Percentiles rank a stretch among this genome's conserved stretches.
phyloP scores from a whole-genome alignment of 163 green algal genomes.

The Scenedesmus sp. region DNA sequence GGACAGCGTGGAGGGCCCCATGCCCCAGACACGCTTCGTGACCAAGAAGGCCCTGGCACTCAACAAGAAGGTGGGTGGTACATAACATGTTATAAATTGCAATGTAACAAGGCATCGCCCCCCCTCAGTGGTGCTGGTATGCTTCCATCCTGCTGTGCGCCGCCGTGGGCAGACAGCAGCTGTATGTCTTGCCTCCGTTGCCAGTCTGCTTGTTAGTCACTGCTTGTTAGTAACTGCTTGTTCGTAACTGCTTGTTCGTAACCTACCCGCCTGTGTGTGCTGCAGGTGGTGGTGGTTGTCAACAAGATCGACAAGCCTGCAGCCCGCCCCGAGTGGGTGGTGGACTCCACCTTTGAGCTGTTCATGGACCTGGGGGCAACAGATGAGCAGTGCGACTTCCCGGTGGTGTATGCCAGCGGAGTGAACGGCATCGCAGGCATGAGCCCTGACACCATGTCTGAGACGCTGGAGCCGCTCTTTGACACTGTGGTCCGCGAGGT shows the following conservation, averaged over 20 bases:
- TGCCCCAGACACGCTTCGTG: constrained; percentile 99
- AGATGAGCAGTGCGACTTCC: constrained; percentile 95
- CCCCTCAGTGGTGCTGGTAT: too few species aligned
- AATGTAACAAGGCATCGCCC: background rate
- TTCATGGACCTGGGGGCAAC: constrained; percentile 92
- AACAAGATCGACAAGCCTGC: constrained; percentile 98
- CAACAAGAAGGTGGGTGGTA: constrained; percentile 72
- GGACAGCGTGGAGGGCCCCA: constrained; percentile 97
- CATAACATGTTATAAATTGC: background rate
- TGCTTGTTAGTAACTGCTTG: too few species aligned
- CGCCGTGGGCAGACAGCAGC: too few species aligned
- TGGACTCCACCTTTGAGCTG: constrained; percentile 97
- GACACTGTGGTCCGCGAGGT: constrained; percentile 92
- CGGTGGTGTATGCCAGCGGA: constrained; percentile 84
- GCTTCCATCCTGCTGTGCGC: background rate
- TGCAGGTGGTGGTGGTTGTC: constrained; percentile 94
- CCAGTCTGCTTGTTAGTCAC: too few species aligned
- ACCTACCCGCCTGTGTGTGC: background rate
- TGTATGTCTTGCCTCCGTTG: too few species aligned
- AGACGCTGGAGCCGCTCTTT: constrained; percentile 96
- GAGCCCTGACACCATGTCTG: constrained; percentile 74
- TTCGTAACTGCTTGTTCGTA: background rate
- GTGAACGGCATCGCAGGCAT: constrained; percentile 91
- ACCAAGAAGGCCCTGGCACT: constrained; percentile 96
- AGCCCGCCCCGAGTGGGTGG: constrained; percentile 86